Base-by-base conservation (phyloP, 495 filamentous ascomycete genomes). In the Cladorrhinum samala region DNA sequence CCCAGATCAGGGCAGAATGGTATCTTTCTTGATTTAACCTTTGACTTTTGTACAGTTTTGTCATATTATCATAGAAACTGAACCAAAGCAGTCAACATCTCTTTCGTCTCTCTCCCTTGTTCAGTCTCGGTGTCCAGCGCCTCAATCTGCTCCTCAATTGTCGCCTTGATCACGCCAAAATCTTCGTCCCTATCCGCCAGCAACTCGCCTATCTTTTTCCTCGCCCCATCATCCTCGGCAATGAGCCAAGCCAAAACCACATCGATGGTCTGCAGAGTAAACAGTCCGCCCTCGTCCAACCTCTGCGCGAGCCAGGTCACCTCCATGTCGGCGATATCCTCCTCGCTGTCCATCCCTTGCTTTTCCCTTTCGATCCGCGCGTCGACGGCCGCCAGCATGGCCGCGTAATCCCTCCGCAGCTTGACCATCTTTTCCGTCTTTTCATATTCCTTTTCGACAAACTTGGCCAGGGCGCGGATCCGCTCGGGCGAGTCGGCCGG, bases 381-480 rank as follows among this genome's bases (percentile, higher is more conserved):
- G 44, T 96, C 91, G 0, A 87, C 84, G 0, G 77, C 69, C 0
- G 62, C 72, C 0, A 97, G 65, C 24, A 82, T 79, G 0, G 80
- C 70, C 0, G 80, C 80, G 67, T 88, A 95, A 13, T 88, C 86
- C 21, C 82, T 72, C 38, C 94, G 74, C 33, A 96, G 68, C 55
- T 77, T 75, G 38, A 93, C 68, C 1, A 95, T 74, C 60, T 82
- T 86, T 9, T 60, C 71, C 11, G 87, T 82, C 69, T 95, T 94
- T 53, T 90, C 87, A 64, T 94, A 96, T 53, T 96, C 86, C 58
- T 87, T 92, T 70, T 96, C 91, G 39, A 94, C 85, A 65, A 99
- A 97, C 61, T 99, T 99, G 2, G 91, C 93, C 0, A 97, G 77
- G 5, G 86, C 79, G 2, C 93, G 79, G 25, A 96, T 91, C 1